Conservation (phyloP, 2,329 filamentous ascomycete species). For the Bipolaris zeicola region DNA sequence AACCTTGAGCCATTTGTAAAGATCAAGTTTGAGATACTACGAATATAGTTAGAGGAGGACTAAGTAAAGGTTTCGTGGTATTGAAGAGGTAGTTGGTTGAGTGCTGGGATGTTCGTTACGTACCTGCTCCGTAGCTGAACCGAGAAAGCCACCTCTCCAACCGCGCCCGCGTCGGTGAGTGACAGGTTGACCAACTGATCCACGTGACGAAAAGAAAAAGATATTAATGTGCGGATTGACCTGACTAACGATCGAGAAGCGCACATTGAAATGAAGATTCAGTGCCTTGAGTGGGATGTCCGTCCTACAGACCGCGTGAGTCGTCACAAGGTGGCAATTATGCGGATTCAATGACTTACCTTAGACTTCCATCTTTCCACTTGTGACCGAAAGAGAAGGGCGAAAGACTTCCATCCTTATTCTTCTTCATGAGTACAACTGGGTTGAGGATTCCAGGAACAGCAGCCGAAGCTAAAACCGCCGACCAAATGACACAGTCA, state of each 20-base stretch:
- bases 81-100: background rate
- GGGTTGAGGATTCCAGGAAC: slow-evolving; percentile 96
- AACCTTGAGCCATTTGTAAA: slow-evolving; percentile 97
- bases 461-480: slow-evolving; percentile 90
- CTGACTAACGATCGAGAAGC: slow-evolving; percentile 86
- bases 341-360: background rate
- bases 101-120: background rate
- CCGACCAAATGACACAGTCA: slow-evolving; percentile 98
- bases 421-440: slow-evolving; percentile 90
- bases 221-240: slow-evolving; percentile 98
- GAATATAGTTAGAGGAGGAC: background rate
- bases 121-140: slow-evolving; percentile 81
- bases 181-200: slow-evolving; percentile 88
- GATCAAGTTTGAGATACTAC: slow-evolving; percentile 87
- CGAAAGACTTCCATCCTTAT: slow-evolving; percentile 72
- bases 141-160: slow-evolving; percentile 94
- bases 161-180: slow-evolving; percentile 91
- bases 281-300: slow-evolving; percentile 94
- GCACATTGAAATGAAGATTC: slow-evolving; percentile 97
- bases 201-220: slow-evolving; percentile 96
- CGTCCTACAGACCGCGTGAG: slow-evolving; percentile 59
- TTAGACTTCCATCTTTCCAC: slow-evolving; percentile 95
- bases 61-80: background rate
- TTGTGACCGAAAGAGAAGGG: slow-evolving; percentile 98
- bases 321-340: background rate